Evolutionary conservation across 768 basidiomycete genomes (phyloP).

Genomic region (Termitomyces sp.): DNA sequence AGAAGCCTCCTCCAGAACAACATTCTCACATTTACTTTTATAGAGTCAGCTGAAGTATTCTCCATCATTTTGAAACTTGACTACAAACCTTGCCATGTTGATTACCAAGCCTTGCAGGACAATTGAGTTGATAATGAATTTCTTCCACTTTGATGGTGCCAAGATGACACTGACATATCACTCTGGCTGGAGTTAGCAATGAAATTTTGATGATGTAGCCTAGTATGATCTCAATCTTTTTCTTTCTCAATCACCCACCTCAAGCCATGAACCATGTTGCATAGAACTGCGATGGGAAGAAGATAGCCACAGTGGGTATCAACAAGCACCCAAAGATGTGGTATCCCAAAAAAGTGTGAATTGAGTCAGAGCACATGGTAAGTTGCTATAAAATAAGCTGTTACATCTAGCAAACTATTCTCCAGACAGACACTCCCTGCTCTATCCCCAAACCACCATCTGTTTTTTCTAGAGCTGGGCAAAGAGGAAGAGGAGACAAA

Average conservation of each 20-base stretch:
- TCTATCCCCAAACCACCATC: conserved; percentile 61
- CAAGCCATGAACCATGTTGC: too few relatives aligned
- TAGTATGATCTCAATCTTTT: background rate
- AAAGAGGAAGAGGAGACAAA: conserved; percentile 49
- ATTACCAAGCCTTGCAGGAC: conserved; percentile 90
- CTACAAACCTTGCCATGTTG: conserved; percentile 96
- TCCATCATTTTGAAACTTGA: conserved; percentile 95
- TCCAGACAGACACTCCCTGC: conserved; percentile 63
- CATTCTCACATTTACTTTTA: background rate
- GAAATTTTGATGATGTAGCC: background rate
- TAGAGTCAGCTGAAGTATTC: conserved; percentile 93
- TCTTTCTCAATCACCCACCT: conserved; percentile 69
- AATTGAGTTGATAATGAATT: conserved; percentile 99
- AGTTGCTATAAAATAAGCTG: too few relatives aligned
- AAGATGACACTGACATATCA: conserved; percentile 98
- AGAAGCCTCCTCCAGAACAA: background rate
- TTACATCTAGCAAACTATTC: conserved; percentile 66
- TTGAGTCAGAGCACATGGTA: too few relatives aligned
- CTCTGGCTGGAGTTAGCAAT: conserved; percentile 77
- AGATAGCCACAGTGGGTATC: too few relatives aligned
- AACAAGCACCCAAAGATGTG: too few relatives aligned
- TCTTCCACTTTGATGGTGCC: conserved; percentile 98
- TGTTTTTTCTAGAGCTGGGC: conserved; percentile 59
- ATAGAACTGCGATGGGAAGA: too few relatives aligned
- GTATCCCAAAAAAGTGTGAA: too few relatives aligned